Conservation (phyloP, 495 filamentous ascomycete genomes). For the Hypoxylon rickii region DNA sequence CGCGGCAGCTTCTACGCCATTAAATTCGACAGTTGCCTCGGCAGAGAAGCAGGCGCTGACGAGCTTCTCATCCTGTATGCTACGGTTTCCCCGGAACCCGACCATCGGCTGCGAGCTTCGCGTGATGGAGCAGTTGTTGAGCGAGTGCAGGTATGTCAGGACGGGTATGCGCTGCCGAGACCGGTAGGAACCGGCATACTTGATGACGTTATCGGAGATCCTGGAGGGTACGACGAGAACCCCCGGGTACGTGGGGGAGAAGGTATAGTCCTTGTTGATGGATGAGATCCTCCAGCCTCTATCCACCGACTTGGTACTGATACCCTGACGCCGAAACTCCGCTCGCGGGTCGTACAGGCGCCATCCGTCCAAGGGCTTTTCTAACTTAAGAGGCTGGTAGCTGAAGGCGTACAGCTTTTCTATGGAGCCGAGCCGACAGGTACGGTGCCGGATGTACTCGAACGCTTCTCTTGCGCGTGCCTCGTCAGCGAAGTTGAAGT, state of each 20-base stretch:
- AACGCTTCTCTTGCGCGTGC: slow-evolving; percentile 80
- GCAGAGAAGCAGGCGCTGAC: slow-evolving; percentile 93
- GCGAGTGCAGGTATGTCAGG: slow-evolving; percentile 88
- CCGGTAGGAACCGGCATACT: slow-evolving; percentile 88
- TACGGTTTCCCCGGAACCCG: slow-evolving; percentile 84
- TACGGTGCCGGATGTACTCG: slow-evolving; percentile 81
- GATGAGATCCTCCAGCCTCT: slow-evolving; percentile 88
- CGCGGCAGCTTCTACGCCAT: slow-evolving; percentile 35
- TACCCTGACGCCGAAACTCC: slow-evolving; percentile 81
- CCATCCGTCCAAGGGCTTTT: slow-evolving; percentile 82
- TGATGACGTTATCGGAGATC: slow-evolving; percentile 95
- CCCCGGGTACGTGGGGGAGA: slow-evolving; percentile 93
- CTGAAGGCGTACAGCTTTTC: slow-evolving; percentile 92
- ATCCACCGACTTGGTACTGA: slow-evolving; percentile 72
- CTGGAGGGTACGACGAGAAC: slow-evolving; percentile 79
- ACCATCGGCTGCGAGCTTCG: slow-evolving; percentile 91
- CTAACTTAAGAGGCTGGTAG: slow-evolving; percentile 71
- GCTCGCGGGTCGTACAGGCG: slow-evolving; percentile 80
- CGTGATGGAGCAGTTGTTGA: slow-evolving; percentile 97
- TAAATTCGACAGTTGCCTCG: slow-evolving; percentile 52
- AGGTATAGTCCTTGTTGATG: slow-evolving; percentile 86
- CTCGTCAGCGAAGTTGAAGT: slow-evolving; percentile 83
- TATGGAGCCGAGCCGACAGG: slow-evolving; percentile 79
- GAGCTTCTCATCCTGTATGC: slow-evolving; percentile 93
- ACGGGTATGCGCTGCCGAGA: slow-evolving; percentile 86